Evolutionary conservation across 176 grass and related monocot genomes (phyloP).

Genomic region (Calamus simplicifolius): DNA sequence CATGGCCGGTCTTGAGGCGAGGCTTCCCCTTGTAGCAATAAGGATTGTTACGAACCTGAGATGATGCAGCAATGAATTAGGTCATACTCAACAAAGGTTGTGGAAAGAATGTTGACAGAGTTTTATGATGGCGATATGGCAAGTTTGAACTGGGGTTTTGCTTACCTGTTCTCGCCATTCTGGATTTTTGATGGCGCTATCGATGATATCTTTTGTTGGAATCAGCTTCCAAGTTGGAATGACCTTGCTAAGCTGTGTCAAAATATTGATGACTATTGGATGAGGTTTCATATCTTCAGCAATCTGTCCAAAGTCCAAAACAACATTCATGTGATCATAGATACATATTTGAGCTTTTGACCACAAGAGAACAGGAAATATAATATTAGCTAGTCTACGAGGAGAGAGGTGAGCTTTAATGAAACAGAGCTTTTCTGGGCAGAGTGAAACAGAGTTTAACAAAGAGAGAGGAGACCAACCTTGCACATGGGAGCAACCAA

Average conservation of each 20-base stretch:
- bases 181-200: constrained; percentile 47
- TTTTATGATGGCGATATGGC: no score
- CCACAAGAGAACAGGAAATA: no score
- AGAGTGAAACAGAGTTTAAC: no score
- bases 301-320: constrained; percentile 25
- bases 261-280: constrained; percentile 35
- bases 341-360: no score
- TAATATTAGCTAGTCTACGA: no score
- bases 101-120: no score
- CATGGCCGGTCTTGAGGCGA: constrained; percentile 33
- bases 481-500: constrained; percentile 82
- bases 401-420: no score
- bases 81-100: no score
- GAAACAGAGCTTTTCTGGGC: no score
- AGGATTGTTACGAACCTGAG: constrained; percentile 12
- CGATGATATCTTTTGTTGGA: constrained; percentile 48
- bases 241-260: constrained; percentile 35
- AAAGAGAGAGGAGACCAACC: constrained; percentile 14
- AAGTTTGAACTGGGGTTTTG: no score
- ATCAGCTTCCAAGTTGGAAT: constrained; percentile 57
- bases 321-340: no score
- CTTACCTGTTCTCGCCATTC: not conserved
- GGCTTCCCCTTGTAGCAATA: constrained; percentile 57
- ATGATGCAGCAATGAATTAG: no score
- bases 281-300: constrained; percentile 61